Evolutionary conservation across 495 filamentous ascomycete species (phyloP).

Genomic region (Podospora pseudopauciseta): DNA sequence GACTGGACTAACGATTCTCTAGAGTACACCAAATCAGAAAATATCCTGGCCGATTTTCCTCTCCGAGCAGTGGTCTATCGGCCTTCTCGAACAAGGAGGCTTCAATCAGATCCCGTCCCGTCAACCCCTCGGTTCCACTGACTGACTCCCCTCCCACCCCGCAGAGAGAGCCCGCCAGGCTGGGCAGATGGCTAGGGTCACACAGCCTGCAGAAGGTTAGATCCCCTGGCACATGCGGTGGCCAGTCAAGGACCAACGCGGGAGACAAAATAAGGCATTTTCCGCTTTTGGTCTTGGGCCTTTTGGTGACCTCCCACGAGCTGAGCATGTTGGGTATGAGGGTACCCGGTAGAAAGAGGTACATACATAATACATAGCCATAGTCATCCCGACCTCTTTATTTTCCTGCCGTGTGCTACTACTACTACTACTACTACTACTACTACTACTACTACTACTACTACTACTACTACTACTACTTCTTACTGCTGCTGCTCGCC

Average conservation of each 20-base stretch:
- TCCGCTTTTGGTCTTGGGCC: not conserved
- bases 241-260: not conserved
- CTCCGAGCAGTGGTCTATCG: not conserved
- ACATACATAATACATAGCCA: not conserved
- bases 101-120: not conserved
- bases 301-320: not conserved
- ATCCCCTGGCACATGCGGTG: not conserved
- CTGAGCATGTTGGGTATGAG: not conserved
- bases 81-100: not conserved
- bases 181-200: not conserved
- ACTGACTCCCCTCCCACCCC: not conserved
- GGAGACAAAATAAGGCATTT: constrained; percentile 1
- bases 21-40: not conserved
- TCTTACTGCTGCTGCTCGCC: not conserved
- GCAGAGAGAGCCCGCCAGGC: not conserved
- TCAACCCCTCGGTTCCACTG: constrained; percentile 3
- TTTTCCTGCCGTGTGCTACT: not conserved
- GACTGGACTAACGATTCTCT: not conserved
- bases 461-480: no score
- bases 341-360: no score
- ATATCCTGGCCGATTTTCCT: not conserved
- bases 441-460: not conserved
- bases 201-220: not conserved
- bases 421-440: not conserved
- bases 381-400: not conserved